A percentile compares a stretch with the other conserved stretches of the same genome.
Evolutionary conservation across 2,329 filamentous ascomycete species (phyloP).

Genomic region (Cladorrhinum sp.): DNA sequence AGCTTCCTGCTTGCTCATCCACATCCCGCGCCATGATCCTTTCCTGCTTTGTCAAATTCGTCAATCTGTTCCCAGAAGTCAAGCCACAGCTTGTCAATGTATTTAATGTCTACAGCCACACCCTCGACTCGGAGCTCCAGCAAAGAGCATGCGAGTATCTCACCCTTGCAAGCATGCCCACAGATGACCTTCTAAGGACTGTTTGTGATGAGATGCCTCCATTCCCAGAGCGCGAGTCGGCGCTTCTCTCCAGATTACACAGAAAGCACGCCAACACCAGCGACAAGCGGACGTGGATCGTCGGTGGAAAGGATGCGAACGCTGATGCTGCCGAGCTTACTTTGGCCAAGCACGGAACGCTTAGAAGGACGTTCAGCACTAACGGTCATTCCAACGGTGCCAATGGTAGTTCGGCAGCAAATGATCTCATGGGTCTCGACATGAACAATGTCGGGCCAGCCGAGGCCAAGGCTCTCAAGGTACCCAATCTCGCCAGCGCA

Average conservation of each 20-base stretch:
- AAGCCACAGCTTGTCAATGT: constrained; percentile 90
- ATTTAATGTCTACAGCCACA: constrained; percentile 90
- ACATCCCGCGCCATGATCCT: constrained; percentile 90
- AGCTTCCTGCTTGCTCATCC: constrained; percentile 84
- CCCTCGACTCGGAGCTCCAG: constrained; percentile 90
- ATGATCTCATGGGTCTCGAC: constrained; percentile 80
- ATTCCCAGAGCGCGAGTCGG: constrained; percentile 91
- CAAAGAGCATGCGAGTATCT: constrained; percentile 96
- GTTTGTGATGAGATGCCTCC: constrained; percentile 99
- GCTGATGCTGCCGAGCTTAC: constrained; percentile 74
- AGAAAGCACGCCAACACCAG: constrained; percentile 91
- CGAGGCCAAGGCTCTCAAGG: constrained; percentile 57
- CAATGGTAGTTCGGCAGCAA: constrained; percentile 48
- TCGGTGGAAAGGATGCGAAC: constrained; percentile 95
- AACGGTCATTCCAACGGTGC: constrained; percentile 49
- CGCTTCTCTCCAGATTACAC: constrained; percentile 84
- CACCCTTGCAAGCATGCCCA: constrained; percentile 76
- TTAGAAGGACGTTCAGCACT: constrained; percentile 80
- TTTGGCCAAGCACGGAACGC: constrained; percentile 73
- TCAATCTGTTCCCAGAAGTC: constrained; percentile 98
- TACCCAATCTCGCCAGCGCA: constrained; percentile 85
- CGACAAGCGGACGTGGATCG: constrained; percentile 95
- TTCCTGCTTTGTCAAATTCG: constrained; percentile 94
- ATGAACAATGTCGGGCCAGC: constrained; percentile 60
- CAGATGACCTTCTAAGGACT: constrained; percentile 87